These are phyloP conservation scores for Venturia aucupariae DNA, from an alignment of 2,329 filamentous ascomycete genomes.

Conservation along the genomic window DNA sequence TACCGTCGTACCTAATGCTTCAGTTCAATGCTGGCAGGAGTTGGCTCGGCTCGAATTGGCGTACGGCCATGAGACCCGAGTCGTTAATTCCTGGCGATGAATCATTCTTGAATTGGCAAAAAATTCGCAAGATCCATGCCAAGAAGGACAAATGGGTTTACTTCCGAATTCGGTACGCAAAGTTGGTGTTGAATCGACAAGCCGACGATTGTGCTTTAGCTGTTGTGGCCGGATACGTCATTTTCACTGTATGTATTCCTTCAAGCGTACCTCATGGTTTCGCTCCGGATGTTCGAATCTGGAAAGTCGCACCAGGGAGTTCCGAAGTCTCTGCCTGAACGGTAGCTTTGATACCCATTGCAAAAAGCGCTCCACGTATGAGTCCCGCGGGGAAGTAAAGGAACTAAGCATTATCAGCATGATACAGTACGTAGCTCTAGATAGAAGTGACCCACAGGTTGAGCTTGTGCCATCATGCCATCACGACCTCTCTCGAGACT, in stretches of 20 bases:
- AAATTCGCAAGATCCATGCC: background rate
- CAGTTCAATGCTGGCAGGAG: background rate
- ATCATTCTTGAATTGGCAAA: background rate
- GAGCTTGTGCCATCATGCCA: conserved; percentile 51
- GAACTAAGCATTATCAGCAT: conserved; percentile 47
- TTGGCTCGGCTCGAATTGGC: background rate
- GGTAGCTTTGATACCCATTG: conserved; percentile 79
- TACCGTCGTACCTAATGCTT: background rate
- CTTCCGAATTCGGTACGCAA: background rate
- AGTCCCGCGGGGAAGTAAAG: conserved; percentile 93
- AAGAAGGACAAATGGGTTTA: background rate
- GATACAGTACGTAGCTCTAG: background rate
- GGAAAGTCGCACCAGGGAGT: conserved; percentile 82
- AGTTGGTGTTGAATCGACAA: background rate
- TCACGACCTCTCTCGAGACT: conserved; percentile 60
- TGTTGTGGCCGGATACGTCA: background rate
- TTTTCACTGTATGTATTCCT: background rate
- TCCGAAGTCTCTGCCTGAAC: conserved; percentile 87
- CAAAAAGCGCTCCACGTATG: conserved; percentile 84
- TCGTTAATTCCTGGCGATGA: background rate
- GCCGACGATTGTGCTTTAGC: background rate
- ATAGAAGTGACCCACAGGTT: conserved; percentile 53
- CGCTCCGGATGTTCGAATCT: conserved; percentile 74
- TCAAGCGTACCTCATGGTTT: conserved; percentile 34
- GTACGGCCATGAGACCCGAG: background rate